These are phyloP conservation scores for Rhytidhysteron rufulum DNA, from an alignment of 2,329 filamentous ascomycete genomes.

Conservation along the genomic window DNA sequence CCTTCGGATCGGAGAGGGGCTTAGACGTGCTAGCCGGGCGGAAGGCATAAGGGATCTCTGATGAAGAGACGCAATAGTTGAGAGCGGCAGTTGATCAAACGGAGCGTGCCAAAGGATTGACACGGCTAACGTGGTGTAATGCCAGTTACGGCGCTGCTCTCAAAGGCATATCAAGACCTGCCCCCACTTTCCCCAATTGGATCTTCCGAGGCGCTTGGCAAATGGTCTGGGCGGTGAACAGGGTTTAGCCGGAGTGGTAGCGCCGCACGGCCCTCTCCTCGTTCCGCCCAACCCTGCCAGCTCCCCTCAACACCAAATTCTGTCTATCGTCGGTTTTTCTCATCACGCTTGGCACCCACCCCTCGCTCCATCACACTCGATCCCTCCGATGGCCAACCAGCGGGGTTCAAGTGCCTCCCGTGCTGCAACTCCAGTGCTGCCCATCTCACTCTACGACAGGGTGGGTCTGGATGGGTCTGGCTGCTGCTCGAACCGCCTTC, in stretches of 20 bases:
- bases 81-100: neutral
- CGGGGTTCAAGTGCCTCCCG: neutral
- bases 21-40: no score
- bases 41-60: neutral
- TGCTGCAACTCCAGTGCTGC: neutral
- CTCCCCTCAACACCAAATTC: constrained; percentile 1
- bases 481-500: neutral
- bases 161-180: neutral
- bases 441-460: neutral
- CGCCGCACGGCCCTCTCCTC: neutral
- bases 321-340: neutral
- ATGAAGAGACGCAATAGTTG: neutral
- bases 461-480: neutral
- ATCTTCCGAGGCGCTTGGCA: neutral
- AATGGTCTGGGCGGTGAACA: constrained; percentile 2
- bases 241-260: constrained; percentile 3
- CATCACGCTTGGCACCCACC: neutral
- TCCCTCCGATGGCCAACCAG: no score
- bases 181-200: constrained; percentile 3
- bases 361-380: neutral
- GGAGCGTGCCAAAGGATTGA: neutral
- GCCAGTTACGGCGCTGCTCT: neutral
- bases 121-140: neutral
- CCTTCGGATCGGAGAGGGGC: neutral
- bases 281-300: neutral